Base-by-base conservation (phyloP, 352 stramenopile genomes). In the Globisporangium canariense region DNA sequence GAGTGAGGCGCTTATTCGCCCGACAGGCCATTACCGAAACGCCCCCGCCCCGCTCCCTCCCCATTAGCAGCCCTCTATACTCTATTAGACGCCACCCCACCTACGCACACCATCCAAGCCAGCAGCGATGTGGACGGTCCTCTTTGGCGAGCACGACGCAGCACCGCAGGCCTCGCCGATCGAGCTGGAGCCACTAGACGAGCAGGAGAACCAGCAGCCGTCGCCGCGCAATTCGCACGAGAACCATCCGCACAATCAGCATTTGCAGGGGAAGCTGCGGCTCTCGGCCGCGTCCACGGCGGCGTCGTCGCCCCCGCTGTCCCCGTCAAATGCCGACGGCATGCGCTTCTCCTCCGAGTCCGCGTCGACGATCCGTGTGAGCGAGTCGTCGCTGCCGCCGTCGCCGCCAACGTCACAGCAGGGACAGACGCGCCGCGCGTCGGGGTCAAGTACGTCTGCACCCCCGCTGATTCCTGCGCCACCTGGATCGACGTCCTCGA, bases 91-190 rank as follows among this genome's bases (percentile, higher is more conserved):
- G 11, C 20, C 47, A 20, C 47, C 47, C 13, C 28, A 40, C 20
- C 8, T 20, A 28, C 8, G 16, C 38, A 7, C 13, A 18, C 13
- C 22, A 20, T 18, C 18, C 13, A 3, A 32, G 20, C 52, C 28
- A 5, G 11, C 16, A 45, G 52, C 52, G n/a, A 87, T 87, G 78
- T 87, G 78, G 78, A 85, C 76, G 22, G 76, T 83, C 32, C 73
- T 87, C 40, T 87, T 87, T 63, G 78, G 78, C n/a, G 78, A 87
- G 30, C 69, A 84, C 25, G 76, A 82, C 62, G 63, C 66, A 5
- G 53, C 59, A 1, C 40, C 66, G 32, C 14, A 47, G 14, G 41
- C 52, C 7, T 58, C 52, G 38, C 52, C 52, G 45, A 28, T 36
- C 36, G 28, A 55, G 32, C 62, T 62, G 18, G 62, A 67, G 22